phyloP scores from a whole-genome alignment of 75 land plant species.

The Chamaecyparis obtusa region DNA sequence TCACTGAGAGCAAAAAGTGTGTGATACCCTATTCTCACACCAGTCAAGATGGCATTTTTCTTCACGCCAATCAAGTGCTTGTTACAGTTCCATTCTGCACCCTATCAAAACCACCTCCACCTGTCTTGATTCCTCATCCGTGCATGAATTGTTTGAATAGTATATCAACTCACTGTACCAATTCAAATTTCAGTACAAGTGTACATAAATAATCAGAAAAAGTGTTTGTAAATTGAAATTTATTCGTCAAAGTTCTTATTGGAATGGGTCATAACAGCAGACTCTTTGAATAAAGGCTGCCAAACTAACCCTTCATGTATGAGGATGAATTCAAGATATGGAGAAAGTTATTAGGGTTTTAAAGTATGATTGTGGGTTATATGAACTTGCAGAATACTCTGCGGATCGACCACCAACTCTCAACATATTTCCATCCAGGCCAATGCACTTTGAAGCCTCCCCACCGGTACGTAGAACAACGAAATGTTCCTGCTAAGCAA shows the following conservation, averaged over 20 bases:
- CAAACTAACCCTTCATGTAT: neutral
- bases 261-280: neutral
- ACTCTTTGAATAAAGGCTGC: neutral
- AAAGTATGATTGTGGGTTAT: neutral
- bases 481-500: neutral
- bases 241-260: neutral
- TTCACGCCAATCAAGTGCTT: constrained; percentile 4
- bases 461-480: constrained; percentile 24
- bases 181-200: neutral
- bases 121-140: constrained; percentile 6
- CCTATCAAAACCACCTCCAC: neutral
- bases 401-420: constrained; percentile 51
- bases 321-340: neutral
- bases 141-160: neutral
- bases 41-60: constrained; percentile 12
- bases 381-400: constrained; percentile 27
- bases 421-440: constrained; percentile 76
- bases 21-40: constrained; percentile 10
- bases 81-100: neutral
- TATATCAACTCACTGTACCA: neutral
- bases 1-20: neutral
- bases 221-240: too few relatives aligned
- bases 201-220: neutral
- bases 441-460: constrained; percentile 62
- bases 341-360: neutral